Base-by-base conservation (phyloP, 371 early-diverging fungal genomes). In the Mucor saturninus region DNA sequence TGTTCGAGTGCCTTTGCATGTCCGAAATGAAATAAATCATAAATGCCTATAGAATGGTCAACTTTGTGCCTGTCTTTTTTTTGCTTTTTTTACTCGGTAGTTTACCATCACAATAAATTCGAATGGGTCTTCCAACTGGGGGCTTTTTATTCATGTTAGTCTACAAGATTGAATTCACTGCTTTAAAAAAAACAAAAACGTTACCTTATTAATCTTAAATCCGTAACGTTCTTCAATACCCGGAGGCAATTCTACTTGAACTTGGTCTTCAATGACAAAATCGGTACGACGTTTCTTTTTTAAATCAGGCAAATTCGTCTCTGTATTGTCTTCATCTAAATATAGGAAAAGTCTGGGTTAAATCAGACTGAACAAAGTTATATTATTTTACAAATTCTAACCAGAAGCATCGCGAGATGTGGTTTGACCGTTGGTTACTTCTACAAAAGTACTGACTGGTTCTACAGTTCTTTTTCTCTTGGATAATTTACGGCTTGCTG, bases 21-120 rank as follows among this genome's bases (percentile, higher is more conserved):
- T 4, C 98, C 98, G 73, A 92, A 95, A 79, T 97, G 98, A 75
- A 97, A 95, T 68, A 96, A 76, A 77, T 98, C 97, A 73, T 93
- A 97, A 66, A 98, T 94, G 31, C 95, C 95, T 61, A 28, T 21
- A 21, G 21, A 21, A 0, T 21, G 21, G 21, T 21, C 21, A 21
- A 21, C 21, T 21, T 21, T 21, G 21, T 21, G 21, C 21, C 21
- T 21, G 21, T 21, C 1, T 21, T 21, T 21, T 21, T 21, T 21
- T 0, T 21, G 21, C 21, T 21, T 21, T 21, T 21, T 21, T 21
- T 21, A 21, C 35, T 35, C 35, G 14, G 40, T 56, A 2, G 43
- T 42, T 58, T 58, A 62, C 96, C 95, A 77, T 95, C 96, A 70
- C 92, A 93, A 74, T 95, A 95, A 57, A 95, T 85, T 40, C 96